phyloP scores from a whole-genome alignment of 495 filamentous ascomycete species.

The Neurospora sp. region DNA sequence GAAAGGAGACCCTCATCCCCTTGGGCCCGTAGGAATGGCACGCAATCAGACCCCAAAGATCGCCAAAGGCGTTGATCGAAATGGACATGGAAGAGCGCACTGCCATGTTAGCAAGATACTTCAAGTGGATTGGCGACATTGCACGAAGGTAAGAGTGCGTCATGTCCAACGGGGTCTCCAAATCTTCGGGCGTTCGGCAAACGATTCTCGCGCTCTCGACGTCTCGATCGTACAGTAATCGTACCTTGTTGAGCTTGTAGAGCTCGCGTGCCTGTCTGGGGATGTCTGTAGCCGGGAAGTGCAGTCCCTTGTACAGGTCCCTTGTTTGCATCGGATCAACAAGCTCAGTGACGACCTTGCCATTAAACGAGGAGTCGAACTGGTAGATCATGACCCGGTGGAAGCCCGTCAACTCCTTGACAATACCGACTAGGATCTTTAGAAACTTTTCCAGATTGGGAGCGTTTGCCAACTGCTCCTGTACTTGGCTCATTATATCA shows the following conservation, averaged over 20 bases:
- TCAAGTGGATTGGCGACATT: constrained; percentile 84
- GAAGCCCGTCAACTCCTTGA: constrained; percentile 86
- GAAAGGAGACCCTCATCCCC: constrained; percentile 86
- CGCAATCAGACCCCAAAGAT: constrained; percentile 84
- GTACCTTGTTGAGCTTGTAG: constrained; percentile 72
- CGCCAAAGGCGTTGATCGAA: constrained; percentile 74
- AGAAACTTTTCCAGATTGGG: constrained; percentile 57
- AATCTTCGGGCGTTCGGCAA: constrained; percentile 65
- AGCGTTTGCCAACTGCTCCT: constrained; percentile 65
- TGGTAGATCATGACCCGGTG: constrained; percentile 92
- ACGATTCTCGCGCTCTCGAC: constrained; percentile 71
- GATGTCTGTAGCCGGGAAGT: constrained; percentile 89
- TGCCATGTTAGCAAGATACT: constrained; percentile 84
- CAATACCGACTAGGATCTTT: constrained; percentile 63
- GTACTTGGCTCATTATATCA: constrained; percentile 81
- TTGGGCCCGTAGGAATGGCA: constrained; percentile 72
- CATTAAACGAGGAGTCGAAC: constrained; percentile 77
- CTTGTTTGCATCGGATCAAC: constrained; percentile 72
- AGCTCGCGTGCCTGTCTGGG: constrained; percentile 76
- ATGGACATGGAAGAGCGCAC: constrained; percentile 92
- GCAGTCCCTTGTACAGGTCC: constrained; percentile 80
- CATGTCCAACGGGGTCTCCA: constrained; percentile 72
- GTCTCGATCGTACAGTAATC: constrained; percentile 68
- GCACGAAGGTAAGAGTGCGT: constrained; percentile 79
- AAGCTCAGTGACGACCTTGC: constrained; percentile 77